Evolutionary conservation across 805 yeast genomes (phyloP), one percentile per base, ranked within the genome.

Genomic region (Zygoascus flipseniorum): DNA sequence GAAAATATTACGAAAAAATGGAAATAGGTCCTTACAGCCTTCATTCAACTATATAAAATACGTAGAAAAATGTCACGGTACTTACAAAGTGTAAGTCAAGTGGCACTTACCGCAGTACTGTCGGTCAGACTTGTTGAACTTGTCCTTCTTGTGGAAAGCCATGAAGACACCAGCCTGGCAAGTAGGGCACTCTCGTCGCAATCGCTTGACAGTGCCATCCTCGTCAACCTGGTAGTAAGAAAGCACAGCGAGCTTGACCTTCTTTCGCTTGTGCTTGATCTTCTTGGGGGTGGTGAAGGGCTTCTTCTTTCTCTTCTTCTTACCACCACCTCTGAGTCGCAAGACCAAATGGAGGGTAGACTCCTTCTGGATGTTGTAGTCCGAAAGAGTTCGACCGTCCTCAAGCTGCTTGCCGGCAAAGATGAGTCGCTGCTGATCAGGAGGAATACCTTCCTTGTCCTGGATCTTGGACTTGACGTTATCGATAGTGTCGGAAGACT

Each of bases 261-360:
- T 93, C 88, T 87, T 93, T 86, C 89, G 97, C 86, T 89, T 90
- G 95, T 93, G 98, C 81, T 80, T 88, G 81, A 93, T 88, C 86
- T 90, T 95, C 90, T 93, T 93, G 83, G 99, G 99, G 74, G 98
- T 92, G 81, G 98, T 92, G 92, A 92, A 93, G 75, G 89, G 97
- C 95, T 92, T 92, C 97, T 93, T 93, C 93, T 93, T 93, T 85
- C 96, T 92, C 93, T 93, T 93, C 88, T 90, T 93, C 82, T 96
- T 96, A 79, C 96, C 97, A 76, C 98, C 98, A 75, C 98, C 98
- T 81, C 97, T 88, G 75, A 92, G 86, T 83, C 97, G 89, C 64
- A 92, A 80, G 63, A 92, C 98, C 79, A 92, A 83, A 76, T 92
- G 97, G 53, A 90, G 76, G 58, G 97, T 90, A 60, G 97, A 89